Conservation (phyloP, 345 rosid species). For the Anastatica hierochuntica region DNA sequence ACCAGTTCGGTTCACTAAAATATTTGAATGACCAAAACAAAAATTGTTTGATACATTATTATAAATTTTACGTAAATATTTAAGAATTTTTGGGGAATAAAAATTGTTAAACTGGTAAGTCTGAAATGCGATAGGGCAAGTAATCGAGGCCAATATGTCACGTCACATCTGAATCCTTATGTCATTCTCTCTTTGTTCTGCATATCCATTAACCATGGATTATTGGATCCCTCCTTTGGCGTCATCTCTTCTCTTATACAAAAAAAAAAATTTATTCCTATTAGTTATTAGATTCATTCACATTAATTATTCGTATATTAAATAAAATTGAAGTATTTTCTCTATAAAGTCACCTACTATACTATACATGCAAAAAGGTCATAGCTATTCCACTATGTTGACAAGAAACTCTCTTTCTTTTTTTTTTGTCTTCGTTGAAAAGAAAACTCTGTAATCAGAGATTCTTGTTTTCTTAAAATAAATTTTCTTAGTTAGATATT, state of each 20-base stretch:
- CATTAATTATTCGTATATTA: not conserved
- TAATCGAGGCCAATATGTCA: constrained; percentile 32
- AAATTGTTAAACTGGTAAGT: constrained; percentile 5
- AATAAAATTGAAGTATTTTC: constrained; percentile 5
- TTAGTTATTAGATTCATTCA: constrained; percentile 14
- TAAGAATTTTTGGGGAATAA: not conserved
- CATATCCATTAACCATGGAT: constrained; percentile 24
- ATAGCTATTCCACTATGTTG: constrained; percentile 16
- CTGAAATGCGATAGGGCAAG: constrained; percentile 26
- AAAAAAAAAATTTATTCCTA: constrained; percentile 21
- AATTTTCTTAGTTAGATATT: constrained; percentile 22
- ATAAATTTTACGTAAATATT: no score
- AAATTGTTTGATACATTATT: no score
- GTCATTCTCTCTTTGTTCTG: constrained; percentile 33
- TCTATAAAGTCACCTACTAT: constrained; percentile 18
- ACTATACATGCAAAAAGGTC: constrained; percentile 23
- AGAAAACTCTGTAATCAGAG: no score
- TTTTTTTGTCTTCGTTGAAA: constrained; percentile 4
- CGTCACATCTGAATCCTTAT: constrained; percentile 32
- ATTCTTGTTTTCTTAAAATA: constrained; percentile 12
- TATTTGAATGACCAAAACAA: no score
- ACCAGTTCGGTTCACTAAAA: no score
- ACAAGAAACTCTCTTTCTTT: not conserved
- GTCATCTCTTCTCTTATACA: constrained; percentile 6
- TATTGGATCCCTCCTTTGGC: constrained; percentile 25